Evolutionary conservation across 2,329 filamentous ascomycete genomes (phyloP).

Genomic region (Epichloe gansuensis): DNA sequence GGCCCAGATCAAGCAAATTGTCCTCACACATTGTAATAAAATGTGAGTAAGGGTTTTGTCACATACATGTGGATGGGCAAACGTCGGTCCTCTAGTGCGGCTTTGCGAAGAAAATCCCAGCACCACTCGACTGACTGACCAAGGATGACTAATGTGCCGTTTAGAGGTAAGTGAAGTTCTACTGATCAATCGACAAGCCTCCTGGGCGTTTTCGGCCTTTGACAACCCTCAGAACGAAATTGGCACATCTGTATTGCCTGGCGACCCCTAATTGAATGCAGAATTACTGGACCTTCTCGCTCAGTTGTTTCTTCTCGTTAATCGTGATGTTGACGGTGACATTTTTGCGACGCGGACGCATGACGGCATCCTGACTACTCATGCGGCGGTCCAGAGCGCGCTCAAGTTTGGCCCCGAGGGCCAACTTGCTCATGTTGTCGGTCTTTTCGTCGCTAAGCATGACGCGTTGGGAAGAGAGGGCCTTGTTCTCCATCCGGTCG

Average conservation of each 20-base stretch:
- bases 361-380: slow-evolving; percentile 79
- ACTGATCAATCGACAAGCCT: background rate
- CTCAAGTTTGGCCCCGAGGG: slow-evolving; percentile 81
- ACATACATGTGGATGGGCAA: background rate
- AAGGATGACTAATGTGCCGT: background rate
- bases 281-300: slow-evolving; percentile 20
- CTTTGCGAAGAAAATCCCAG: background rate
- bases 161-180: too few species aligned
- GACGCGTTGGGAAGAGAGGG: slow-evolving; percentile 62
- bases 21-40: background rate
- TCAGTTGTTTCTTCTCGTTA: slow-evolving; percentile 25
- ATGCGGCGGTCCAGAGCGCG: slow-evolving; percentile 76
- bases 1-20: background rate
- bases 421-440: slow-evolving; percentile 73
- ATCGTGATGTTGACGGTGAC: slow-evolving; percentile 10
- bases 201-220: background rate
- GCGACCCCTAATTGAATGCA: background rate
- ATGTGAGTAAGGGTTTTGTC: background rate
- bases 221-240: background rate
- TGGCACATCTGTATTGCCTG: background rate
- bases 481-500: slow-evolving; percentile 82
- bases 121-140: background rate
- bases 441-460: slow-evolving; percentile 67
- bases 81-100: background rate
- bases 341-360: slow-evolving; percentile 43